Percentiles rank a stretch among this genome's conserved stretches.
These are phyloP conservation scores for Puccinia horiana DNA, from an alignment of 1,284 basidiomycete species.

Conservation along the genomic window DNA sequence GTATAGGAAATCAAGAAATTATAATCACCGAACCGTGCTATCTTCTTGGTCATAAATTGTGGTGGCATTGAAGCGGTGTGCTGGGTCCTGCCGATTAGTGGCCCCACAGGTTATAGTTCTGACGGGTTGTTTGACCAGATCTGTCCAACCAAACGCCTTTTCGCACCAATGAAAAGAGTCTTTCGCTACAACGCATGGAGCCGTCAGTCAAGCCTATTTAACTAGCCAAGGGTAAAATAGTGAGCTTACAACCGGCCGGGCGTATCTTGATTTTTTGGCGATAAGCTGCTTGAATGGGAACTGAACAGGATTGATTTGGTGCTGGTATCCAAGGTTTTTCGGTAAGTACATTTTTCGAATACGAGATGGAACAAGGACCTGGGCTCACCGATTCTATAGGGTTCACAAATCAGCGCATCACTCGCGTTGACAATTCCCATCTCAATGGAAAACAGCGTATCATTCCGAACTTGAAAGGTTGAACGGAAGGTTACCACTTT, in stretches of 20 bases:
- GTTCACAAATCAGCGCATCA: slow-evolving; percentile 75
- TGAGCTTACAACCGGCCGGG: slow-evolving; percentile 66
- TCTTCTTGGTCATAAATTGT: slow-evolving; percentile 46
- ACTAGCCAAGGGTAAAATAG: neutral
- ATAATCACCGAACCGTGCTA: slow-evolving; percentile 28
- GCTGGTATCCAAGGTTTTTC: slow-evolving; percentile 59
- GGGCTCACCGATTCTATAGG: slow-evolving; percentile 76
- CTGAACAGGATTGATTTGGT: slow-evolving; percentile 82
- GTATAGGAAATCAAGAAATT: neutral
- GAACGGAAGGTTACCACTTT: slow-evolving; percentile 95
- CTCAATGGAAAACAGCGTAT: slow-evolving; percentile 89
- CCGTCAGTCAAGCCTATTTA: neutral
- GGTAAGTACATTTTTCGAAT: slow-evolving; percentile 15
- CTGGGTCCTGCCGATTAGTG: slow-evolving; percentile 75
- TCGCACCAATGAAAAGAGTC: slow-evolving; percentile 68
- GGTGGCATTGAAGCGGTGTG: slow-evolving; percentile 86
- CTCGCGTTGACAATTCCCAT: slow-evolving; percentile 82
- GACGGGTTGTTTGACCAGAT: slow-evolving; percentile 74
- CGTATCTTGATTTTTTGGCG: slow-evolving; percentile 81
- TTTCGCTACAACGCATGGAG: neutral
- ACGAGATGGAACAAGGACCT: neutral
- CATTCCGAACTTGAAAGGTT: slow-evolving; percentile 88
- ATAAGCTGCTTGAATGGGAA: slow-evolving; percentile 88
- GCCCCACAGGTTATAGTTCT: slow-evolving; percentile 85
- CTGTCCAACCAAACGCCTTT: slow-evolving; percentile 82